Evolutionary conservation across 805 yeast species (phyloP).

Genomic region (Candida saitoana): DNA sequence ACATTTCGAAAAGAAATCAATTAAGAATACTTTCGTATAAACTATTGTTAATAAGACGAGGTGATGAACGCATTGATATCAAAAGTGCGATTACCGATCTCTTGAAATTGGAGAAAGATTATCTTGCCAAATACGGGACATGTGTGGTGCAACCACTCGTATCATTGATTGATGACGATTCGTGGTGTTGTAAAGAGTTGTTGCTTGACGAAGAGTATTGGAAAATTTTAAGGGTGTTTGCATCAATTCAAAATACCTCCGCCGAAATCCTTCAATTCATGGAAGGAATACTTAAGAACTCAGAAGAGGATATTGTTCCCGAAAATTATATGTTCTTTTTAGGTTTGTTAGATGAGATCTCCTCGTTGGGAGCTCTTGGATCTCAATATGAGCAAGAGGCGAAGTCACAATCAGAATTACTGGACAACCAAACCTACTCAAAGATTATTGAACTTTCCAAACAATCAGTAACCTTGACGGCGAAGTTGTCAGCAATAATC

Average conservation of each 20-base stretch:
- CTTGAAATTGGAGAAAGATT: slow-evolving; percentile 35
- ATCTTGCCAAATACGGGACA: slow-evolving; percentile 41
- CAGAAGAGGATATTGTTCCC: slow-evolving; percentile 36
- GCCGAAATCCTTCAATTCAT: slow-evolving; percentile 45
- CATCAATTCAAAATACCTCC: slow-evolving; percentile 42
- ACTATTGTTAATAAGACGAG: slow-evolving; percentile 42
- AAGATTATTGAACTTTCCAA: slow-evolving; percentile 56
- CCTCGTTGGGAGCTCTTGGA: slow-evolving; percentile 77
- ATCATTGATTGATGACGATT: slow-evolving; percentile 41
- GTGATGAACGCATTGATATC: slow-evolving; percentile 17
- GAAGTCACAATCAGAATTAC: slow-evolving; percentile 29
- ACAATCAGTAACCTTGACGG: slow-evolving; percentile 58
- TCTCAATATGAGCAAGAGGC: slow-evolving; percentile 67
- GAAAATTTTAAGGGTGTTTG: slow-evolving; percentile 48
- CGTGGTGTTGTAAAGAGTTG: slow-evolving; percentile 39
- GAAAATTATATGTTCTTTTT: slow-evolving; percentile 60
- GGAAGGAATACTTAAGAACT: slow-evolving; percentile 32
- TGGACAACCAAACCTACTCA: slow-evolving; percentile 34
- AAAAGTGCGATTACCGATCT: slow-evolving; percentile 8
- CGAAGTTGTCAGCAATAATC: slow-evolving; percentile 41
- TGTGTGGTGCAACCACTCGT: slow-evolving; percentile 47
- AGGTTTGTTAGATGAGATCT: slow-evolving; percentile 72
- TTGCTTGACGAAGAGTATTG: slow-evolving; percentile 44
- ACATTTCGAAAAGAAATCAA: slow-evolving; percentile 26
- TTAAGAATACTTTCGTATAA: slow-evolving; percentile 51